phyloP scores from a whole-genome alignment of 208 protist genomes.

The Leptomonas pyrrhocoris region DNA sequence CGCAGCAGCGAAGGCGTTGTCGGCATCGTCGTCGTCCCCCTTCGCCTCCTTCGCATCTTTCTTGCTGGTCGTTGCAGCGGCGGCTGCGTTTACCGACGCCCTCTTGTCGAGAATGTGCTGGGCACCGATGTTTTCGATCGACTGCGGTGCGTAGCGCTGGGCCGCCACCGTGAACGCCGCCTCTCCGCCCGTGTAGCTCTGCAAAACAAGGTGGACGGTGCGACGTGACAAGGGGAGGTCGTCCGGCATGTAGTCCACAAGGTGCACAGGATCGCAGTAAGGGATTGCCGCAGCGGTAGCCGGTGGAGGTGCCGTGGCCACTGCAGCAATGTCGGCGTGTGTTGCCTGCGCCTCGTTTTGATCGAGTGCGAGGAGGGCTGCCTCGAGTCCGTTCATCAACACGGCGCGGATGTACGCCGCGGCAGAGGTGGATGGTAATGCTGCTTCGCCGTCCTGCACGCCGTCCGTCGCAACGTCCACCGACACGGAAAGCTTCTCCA shows the following conservation, averaged over 20 bases:
- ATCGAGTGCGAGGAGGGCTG: neutral
- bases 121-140: constrained; percentile 28
- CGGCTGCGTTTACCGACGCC: neutral
- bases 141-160: constrained; percentile 37
- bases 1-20: neutral
- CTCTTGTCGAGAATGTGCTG: constrained; percentile 15
- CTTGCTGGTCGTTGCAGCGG: neutral
- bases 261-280: constrained; percentile 47
- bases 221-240: constrained; percentile 57
- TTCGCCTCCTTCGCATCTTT: neutral
- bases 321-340: constrained; percentile 1
- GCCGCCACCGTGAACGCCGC: constrained; percentile 51
- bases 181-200: constrained; percentile 71
- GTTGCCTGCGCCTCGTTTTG: neutral
- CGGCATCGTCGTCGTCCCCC: neutral
- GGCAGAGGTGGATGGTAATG: constrained; percentile 6
- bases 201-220: constrained; percentile 40
- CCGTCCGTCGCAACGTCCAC: constrained; percentile 47
- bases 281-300: constrained; percentile 12
- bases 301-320: neutral
- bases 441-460: neutral
- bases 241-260: constrained; percentile 55
- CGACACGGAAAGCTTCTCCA: constrained; percentile 67
- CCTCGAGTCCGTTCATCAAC: constrained; percentile 41
- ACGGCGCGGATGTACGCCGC: constrained; percentile 44